These are phyloP conservation scores for Rugonectria rugulosa DNA, from an alignment of 2,329 filamentous ascomycete genomes.

Conservation along the genomic window DNA sequence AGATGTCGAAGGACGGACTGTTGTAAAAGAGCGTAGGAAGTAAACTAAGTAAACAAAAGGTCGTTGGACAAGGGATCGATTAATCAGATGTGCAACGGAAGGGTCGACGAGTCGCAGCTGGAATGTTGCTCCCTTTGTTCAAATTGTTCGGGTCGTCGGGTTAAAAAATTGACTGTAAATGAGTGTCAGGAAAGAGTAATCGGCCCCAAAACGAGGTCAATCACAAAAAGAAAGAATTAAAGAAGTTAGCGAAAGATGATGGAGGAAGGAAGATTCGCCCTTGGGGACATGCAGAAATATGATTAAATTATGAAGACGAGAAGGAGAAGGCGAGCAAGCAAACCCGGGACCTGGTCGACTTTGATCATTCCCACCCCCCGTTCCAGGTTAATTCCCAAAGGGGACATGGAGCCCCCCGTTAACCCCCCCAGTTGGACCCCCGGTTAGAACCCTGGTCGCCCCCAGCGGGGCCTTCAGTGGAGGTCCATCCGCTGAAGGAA, in stretches of 20 bases:
- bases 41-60: slow-evolving; percentile 6
- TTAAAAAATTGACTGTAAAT: slow-evolving; percentile 28
- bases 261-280: slow-evolving; percentile 24
- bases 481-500: slow-evolving; percentile 15
- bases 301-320: slow-evolving; percentile 20
- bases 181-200: slow-evolving; percentile 42
- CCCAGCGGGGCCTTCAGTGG: not conserved
- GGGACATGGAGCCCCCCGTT: slow-evolving; percentile 8
- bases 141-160: slow-evolving; percentile 13
- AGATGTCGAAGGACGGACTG: slow-evolving; percentile 25
- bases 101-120: slow-evolving; percentile 15
- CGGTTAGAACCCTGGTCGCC: no score
- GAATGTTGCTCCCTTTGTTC: slow-evolving; percentile 31
- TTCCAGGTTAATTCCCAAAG: slow-evolving; percentile 16
- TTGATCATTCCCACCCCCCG: slow-evolving; percentile 14
- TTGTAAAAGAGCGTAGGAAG: slow-evolving; percentile 21
- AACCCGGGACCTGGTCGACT: slow-evolving; percentile 24
- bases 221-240: slow-evolving; percentile 34
- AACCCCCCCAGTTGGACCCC: not conserved
- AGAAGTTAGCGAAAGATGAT: slow-evolving; percentile 34
- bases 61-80: slow-evolving; percentile 29
- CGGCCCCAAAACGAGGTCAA: slow-evolving; percentile 36
- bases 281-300: slow-evolving; percentile 17
- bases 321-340: slow-evolving; percentile 14
- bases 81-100: slow-evolving; percentile 14